These are phyloP conservation scores for Fusarium nanum DNA, from an alignment of 2,329 filamentous ascomycete genomes.

Conservation along the genomic window DNA sequence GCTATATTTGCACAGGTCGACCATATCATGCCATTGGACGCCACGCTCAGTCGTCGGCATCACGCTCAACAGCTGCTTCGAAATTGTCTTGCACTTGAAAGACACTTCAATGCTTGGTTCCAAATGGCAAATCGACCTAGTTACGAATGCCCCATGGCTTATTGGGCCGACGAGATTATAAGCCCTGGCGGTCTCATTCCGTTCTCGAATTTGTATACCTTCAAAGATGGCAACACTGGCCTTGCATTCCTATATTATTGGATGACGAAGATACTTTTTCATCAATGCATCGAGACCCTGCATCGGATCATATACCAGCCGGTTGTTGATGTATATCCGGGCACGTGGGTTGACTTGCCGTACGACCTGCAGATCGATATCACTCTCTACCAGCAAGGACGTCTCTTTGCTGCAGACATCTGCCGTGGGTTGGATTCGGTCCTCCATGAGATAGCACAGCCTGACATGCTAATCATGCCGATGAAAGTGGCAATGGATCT, in stretches of 20 bases:
- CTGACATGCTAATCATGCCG: constrained; percentile 59
- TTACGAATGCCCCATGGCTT: constrained; percentile 49
- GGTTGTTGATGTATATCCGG: constrained; percentile 55
- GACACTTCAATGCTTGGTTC: constrained; percentile 62
- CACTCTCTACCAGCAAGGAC: constrained; percentile 57
- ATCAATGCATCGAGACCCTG: constrained; percentile 60
- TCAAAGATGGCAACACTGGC: constrained; percentile 58
- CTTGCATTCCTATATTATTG: constrained; percentile 66
- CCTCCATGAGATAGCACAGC: constrained; percentile 57
- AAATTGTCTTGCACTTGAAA: constrained; percentile 61
- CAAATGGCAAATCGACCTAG: constrained; percentile 46
- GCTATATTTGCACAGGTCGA: constrained; percentile 60
- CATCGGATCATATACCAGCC: constrained; percentile 59
- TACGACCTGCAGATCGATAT: constrained; percentile 56
- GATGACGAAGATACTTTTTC: constrained; percentile 62
- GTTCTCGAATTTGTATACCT: constrained; percentile 59
- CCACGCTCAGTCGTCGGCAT: constrained; percentile 56
- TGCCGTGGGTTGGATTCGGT: constrained; percentile 64
- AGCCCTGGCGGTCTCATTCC: constrained; percentile 52
- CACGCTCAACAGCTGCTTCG: constrained; percentile 62
- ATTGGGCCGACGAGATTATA: constrained; percentile 55
- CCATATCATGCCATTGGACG: constrained; percentile 53
- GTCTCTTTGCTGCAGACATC: constrained; percentile 60
- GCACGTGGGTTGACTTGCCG: constrained; percentile 55
- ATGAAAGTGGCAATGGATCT: constrained; percentile 58